These are phyloP conservation scores for Phaeolepiota aurea DNA, from an alignment of 768 basidiomycete genomes.

Conservation along the genomic window DNA sequence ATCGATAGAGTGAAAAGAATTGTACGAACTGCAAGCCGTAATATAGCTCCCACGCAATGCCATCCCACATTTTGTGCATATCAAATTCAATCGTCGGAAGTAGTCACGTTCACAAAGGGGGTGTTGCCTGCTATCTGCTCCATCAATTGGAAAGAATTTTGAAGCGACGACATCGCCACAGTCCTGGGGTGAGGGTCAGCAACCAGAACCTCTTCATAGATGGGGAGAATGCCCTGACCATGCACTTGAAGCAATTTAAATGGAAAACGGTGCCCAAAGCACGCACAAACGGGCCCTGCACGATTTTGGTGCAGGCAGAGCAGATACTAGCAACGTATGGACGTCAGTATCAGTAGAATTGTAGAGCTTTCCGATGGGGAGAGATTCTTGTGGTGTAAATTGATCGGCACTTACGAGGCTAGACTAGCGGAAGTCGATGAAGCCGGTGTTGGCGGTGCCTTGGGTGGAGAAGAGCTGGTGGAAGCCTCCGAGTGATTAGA, in stretches of 20 bases:
- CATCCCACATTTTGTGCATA: slow-evolving; percentile 93
- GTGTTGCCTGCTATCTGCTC: slow-evolving; percentile 77
- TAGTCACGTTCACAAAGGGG: slow-evolving; percentile 99
- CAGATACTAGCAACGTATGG: slow-evolving; percentile 44
- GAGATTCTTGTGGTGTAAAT: not conserved
- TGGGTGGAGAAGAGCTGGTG: slow-evolving; percentile 25
- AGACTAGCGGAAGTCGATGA: slow-evolving; percentile 51
- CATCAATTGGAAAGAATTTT: slow-evolving; percentile 98
- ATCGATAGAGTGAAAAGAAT: slow-evolving; percentile 5
- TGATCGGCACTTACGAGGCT: slow-evolving; percentile 42
- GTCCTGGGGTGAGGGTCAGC: slow-evolving; percentile 46
- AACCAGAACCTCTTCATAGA: too few species aligned
- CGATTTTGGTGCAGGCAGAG: slow-evolving; percentile 67
- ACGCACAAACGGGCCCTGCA: slow-evolving; percentile 95
- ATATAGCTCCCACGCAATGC: slow-evolving; percentile 97
- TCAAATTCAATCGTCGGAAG: slow-evolving; percentile 90
- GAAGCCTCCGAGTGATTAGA: slow-evolving; percentile 53
- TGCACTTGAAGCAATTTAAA: slow-evolving; percentile 96
- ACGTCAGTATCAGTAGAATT: slow-evolving; percentile 16
- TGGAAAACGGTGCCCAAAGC: slow-evolving; percentile 92
- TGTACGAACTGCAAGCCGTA: slow-evolving; percentile 85
- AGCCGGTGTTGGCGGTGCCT: slow-evolving; percentile 40
- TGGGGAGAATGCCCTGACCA: slow-evolving; percentile 46
- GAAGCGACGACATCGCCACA: slow-evolving; percentile 94
- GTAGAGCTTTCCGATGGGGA: not conserved